Evolutionary conservation across 1,284 basidiomycete genomes (phyloP).

Genomic region (Sanghuangporus sanghuang): DNA sequence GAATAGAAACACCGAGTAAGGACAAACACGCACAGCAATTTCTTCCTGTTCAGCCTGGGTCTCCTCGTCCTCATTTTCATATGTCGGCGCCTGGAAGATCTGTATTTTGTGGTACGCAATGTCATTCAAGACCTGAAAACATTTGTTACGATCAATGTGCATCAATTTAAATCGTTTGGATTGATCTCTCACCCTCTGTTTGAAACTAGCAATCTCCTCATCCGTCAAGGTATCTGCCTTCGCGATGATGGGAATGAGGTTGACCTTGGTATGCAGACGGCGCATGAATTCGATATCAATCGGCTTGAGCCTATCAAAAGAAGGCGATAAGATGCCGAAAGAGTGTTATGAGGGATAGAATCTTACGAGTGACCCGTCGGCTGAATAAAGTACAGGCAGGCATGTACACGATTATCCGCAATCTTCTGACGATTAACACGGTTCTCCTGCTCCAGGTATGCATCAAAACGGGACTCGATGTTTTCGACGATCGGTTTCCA

Average conservation of each 20-base stretch:
- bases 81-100: conserved; percentile 93
- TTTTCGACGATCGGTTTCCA: conserved; percentile 98
- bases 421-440: conserved; percentile 89
- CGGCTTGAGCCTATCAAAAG: conserved; percentile 71
- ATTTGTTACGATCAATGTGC: not conserved
- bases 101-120: conserved; percentile 91
- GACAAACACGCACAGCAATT: conserved; percentile 55
- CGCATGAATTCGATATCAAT: conserved; percentile 98
- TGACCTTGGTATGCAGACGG: conserved; percentile 91
- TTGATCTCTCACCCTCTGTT: conserved; percentile 66
- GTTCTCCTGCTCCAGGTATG: conserved; percentile 96
- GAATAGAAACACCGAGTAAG: not conserved
- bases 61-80: conserved; percentile 97
- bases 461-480: conserved; percentile 94
- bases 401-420: conserved; percentile 85
- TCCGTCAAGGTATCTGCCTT: conserved; percentile 96
- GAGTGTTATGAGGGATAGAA: conserved; percentile 18
- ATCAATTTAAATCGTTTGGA: not conserved
- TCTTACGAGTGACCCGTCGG: conserved; percentile 94
- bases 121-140: conserved; percentile 75
- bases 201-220: conserved; percentile 89
- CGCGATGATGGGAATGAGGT: conserved; percentile 94
- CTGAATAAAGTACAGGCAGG: conserved; percentile 97
- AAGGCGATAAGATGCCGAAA: conserved; percentile 2
- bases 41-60: conserved; percentile 93